Conservation (phyloP, 2,329 filamentous ascomycete species). For the Sporothrix schenckii region DNA sequence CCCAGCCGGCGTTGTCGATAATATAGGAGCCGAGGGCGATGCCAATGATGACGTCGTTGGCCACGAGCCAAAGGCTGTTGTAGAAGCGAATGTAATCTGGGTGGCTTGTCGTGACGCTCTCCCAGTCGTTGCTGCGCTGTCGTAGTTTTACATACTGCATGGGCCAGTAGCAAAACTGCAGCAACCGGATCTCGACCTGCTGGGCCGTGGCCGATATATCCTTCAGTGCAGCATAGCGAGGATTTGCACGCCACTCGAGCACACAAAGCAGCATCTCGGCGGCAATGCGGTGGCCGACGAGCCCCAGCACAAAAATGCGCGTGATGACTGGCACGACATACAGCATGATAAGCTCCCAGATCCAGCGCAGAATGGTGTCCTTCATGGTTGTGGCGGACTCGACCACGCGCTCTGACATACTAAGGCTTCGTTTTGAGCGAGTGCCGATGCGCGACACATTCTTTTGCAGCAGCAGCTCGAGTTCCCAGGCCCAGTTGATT, state of each 20-base stretch:
- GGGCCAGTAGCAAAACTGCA: slow-evolving; percentile 99
- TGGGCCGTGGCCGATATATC: slow-evolving; percentile 96
- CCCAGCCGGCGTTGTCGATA: slow-evolving; percentile 87
- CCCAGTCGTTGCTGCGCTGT: slow-evolving; percentile 89
- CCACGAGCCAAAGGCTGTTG: slow-evolving; percentile 97
- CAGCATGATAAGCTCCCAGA: slow-evolving; percentile 71
- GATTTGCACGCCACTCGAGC: slow-evolving; percentile 81
- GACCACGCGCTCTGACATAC: slow-evolving; percentile 91
- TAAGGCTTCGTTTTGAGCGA: slow-evolving; percentile 79
- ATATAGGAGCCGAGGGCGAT: slow-evolving; percentile 96
- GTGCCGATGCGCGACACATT: slow-evolving; percentile 85
- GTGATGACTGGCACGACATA: slow-evolving; percentile 80
- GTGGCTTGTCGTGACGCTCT: slow-evolving; percentile 91
- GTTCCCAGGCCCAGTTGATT: slow-evolving; percentile 93
- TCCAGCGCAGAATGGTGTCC: slow-evolving; percentile 68
- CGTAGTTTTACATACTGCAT: slow-evolving; percentile 92
- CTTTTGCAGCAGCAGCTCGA: slow-evolving; percentile 81
- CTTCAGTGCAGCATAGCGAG: slow-evolving; percentile 82
- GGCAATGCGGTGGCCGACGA: slow-evolving; percentile 77
- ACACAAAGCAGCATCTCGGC: slow-evolving; percentile 78
- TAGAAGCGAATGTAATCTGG: slow-evolving; percentile 99
- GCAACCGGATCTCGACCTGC: slow-evolving; percentile 92
- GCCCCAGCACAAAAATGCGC: slow-evolving; percentile 70
- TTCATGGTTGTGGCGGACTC: slow-evolving; percentile 88
- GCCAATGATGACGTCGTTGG: slow-evolving; percentile 97